Percentiles rank a stretch among this genome's conserved stretches.
These are phyloP conservation scores for Neltuma alba DNA, from an alignment of 306 rosid genomes.

Conservation along the genomic window DNA sequence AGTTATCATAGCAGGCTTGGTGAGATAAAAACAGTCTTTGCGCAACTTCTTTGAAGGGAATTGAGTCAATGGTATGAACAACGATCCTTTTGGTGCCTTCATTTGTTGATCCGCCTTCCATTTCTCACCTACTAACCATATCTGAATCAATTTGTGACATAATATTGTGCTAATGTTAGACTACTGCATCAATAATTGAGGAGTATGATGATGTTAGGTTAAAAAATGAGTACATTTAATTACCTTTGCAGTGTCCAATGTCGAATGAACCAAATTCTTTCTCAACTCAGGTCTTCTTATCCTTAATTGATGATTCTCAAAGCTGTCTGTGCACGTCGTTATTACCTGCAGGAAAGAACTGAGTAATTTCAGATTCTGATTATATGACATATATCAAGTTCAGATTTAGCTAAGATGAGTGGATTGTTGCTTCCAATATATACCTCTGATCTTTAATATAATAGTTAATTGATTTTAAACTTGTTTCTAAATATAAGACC, in stretches of 20 bases:
- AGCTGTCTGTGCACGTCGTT: constrained; percentile 42
- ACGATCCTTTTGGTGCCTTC: constrained; percentile 71
- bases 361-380: neutral
- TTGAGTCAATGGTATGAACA: constrained; percentile 73
- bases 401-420: neutral
- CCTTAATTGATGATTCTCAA: constrained; percentile 48
- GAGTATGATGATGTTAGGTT: too few species aligned
- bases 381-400: neutral
- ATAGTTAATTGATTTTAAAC: too few species aligned
- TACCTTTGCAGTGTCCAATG: constrained; percentile 52
- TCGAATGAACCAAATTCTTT: constrained; percentile 44
- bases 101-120: constrained; percentile 53
- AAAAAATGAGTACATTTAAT: too few species aligned
- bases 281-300: constrained; percentile 33
- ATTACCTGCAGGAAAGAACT: constrained; percentile 47
- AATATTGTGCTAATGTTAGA: too few species aligned
- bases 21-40: constrained; percentile 66
- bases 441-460: too few species aligned
- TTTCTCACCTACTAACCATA: constrained; percentile 79
- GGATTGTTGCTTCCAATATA: neutral
- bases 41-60: constrained; percentile 70
- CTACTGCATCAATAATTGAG: too few species aligned
- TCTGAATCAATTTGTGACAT: constrained; percentile 44
- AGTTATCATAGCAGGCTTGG: constrained; percentile 74
- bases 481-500: too few species aligned